A percentile compares a stretch with the other conserved stretches of the same genome.
Evolutionary conservation across 2,329 filamentous ascomycete species (phyloP).

Genomic region (Curvularia verruculosa): DNA sequence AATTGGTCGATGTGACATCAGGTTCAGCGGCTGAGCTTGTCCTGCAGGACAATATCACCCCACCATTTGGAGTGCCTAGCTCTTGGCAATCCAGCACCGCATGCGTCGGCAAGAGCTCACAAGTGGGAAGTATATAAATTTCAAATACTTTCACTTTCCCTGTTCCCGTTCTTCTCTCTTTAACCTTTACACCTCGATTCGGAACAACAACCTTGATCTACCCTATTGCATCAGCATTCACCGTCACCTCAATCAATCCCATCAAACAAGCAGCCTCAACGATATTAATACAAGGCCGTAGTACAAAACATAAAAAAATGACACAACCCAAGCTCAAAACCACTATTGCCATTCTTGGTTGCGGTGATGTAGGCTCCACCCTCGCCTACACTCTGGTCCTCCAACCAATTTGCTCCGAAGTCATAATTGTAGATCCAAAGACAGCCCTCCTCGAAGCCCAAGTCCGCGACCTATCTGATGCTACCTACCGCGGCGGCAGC

Average conservation of each 20-base stretch:
- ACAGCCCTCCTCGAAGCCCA: conserved; percentile 55
- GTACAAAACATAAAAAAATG: conserved; percentile 15
- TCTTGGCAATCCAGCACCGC: conserved; percentile 21
- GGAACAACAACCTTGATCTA: not conserved
- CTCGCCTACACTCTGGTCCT: conserved; percentile 60
- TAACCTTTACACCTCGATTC: too few species aligned
- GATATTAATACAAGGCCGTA: not conserved
- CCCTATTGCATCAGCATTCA: not conserved
- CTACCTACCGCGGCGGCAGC: conserved; percentile 54
- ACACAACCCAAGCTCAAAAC: conserved; percentile 41
- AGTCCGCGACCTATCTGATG: conserved; percentile 61
- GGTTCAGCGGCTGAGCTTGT: conserved; percentile 11
- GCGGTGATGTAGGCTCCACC: conserved; percentile 59
- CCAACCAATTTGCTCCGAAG: conserved; percentile 56
- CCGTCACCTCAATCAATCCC: not conserved
- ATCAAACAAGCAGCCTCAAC: not conserved
- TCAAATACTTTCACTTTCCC: not conserved
- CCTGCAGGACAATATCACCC: conserved; percentile 22
- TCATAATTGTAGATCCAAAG: conserved; percentile 62
- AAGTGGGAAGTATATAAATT: conserved; percentile 9
- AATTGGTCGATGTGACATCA: not conserved
- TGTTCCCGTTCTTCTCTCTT: not conserved
- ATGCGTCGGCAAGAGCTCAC: not conserved
- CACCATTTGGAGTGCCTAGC: conserved; percentile 26
- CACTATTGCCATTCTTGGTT: conserved; percentile 58